Evolutionary conservation across 2,329 filamentous ascomycete genomes (phyloP).

Genomic region (Leptodontidium sp.): DNA sequence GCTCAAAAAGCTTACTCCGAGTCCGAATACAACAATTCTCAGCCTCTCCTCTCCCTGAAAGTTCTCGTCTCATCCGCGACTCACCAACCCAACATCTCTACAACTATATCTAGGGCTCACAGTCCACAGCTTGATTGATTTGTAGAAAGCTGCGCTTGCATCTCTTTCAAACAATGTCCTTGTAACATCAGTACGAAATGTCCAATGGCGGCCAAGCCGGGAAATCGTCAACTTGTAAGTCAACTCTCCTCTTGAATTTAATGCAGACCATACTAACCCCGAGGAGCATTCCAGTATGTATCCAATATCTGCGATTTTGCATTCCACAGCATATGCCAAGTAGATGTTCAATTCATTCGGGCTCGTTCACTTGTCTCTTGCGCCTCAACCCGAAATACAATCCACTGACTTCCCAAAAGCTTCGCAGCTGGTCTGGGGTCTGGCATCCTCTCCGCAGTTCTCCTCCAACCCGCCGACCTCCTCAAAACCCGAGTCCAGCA

Average conservation of each 20-base stretch:
- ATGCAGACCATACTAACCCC: conserved; percentile 17
- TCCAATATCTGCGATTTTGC: neutral
- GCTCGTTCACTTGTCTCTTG: neutral
- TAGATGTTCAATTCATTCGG: neutral
- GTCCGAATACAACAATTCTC: neutral
- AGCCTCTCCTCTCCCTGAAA: conserved; percentile 12
- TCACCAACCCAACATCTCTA: neutral
- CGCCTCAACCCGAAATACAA: neutral
- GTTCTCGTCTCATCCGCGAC: conserved; percentile 11
- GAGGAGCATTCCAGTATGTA: conserved; percentile 69
- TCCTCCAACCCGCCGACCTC: conserved; percentile 93
- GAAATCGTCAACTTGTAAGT: conserved; percentile 59
- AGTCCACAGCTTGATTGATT: neutral
- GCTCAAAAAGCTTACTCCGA: conserved; percentile 15
- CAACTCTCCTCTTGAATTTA: neutral
- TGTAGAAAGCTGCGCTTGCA: neutral
- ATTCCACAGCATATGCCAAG: neutral
- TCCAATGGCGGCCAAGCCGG: conserved; percentile 58
- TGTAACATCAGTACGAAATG: conserved; percentile 50
- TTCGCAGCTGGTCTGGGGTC: conserved; percentile 89
- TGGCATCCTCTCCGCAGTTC: conserved; percentile 85
- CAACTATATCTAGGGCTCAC: conserved; percentile 9
- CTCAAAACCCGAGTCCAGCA: conserved; percentile 97
- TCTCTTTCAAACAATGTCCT: conserved; percentile 34
- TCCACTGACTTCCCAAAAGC: conserved; percentile 34